Percentiles rank a stretch among this genome's conserved stretches.
Conservation (phyloP, 805 yeast species). For the Diddensiella caesifluorescens region DNA sequence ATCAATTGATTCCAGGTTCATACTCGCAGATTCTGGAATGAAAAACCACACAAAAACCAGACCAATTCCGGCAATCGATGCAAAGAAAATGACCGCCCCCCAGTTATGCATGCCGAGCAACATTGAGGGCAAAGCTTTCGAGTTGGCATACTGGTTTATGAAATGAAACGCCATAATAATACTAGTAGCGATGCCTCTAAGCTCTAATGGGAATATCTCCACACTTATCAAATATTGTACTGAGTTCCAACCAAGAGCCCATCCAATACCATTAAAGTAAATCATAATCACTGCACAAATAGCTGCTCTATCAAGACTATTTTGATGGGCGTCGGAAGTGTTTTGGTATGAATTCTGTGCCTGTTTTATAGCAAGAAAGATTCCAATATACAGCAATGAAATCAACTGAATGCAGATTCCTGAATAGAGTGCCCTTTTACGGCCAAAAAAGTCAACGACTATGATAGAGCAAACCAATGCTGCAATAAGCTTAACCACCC, state of each 20-base stretch:
- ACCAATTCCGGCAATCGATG: conserved; percentile 39
- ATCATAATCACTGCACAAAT: conserved; percentile 48
- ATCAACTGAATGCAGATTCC: conserved; percentile 44
- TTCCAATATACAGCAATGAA: conserved; percentile 43
- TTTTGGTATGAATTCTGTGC: conserved; percentile 35
- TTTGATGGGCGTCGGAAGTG: too few species aligned
- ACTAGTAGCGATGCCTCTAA: conserved; percentile 47
- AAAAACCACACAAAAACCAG: conserved; percentile 40
- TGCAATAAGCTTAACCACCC: conserved; percentile 46
- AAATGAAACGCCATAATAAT: conserved; percentile 52
- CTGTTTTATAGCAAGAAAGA: conserved; percentile 40
- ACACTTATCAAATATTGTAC: conserved; percentile 51
- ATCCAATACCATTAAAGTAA: conserved; percentile 48
- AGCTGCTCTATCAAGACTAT: conserved; percentile 34
- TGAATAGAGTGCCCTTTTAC: conserved; percentile 45
- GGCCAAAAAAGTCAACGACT: conserved; percentile 49
- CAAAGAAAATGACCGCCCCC: conserved; percentile 51
- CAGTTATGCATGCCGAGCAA: conserved; percentile 40
- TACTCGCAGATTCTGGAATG: conserved; percentile 47
- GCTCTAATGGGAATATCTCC: conserved; percentile 49
- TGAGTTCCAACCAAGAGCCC: conserved; percentile 57
- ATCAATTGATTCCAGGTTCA: conserved; percentile 49
- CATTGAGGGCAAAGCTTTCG: conserved; percentile 52
- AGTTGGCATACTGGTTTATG: conserved; percentile 52
- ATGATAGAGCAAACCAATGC: conserved; percentile 49